These are phyloP conservation scores for Nakataea oryzae DNA, from an alignment of 2,329 filamentous ascomycete genomes.

Conservation along the genomic window DNA sequence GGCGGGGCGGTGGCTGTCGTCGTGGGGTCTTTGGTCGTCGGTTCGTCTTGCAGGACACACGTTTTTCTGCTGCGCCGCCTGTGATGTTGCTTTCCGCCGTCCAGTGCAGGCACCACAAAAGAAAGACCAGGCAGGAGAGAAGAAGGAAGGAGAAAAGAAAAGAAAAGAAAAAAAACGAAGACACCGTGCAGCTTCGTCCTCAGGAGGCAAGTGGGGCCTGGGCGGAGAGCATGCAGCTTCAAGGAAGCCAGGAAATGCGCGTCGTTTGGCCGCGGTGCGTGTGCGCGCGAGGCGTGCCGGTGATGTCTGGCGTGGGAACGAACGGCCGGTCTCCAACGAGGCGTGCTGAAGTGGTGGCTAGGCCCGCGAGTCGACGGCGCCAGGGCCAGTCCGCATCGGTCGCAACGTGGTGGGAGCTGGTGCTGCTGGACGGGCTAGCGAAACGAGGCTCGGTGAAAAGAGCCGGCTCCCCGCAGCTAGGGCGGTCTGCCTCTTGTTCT, in stretches of 20 bases:
- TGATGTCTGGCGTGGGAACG: not conserved
- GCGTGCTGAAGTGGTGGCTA: not conserved
- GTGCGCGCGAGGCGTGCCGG: not conserved
- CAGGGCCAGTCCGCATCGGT: not conserved
- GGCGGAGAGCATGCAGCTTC: not conserved
- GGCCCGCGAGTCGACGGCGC: not conserved
- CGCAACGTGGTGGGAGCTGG: not conserved
- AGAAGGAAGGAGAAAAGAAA: not conserved
- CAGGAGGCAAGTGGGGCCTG: not conserved
- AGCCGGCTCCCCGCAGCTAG: not conserved
- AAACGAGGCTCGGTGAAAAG: not conserved
- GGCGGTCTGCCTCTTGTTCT: too few species aligned
- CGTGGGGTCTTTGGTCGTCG: not conserved
- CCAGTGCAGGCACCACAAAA: not conserved
- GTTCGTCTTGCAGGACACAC: too few species aligned
- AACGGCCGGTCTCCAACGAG: not conserved
- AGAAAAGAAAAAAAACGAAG: not conserved
- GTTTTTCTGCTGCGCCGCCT: too few species aligned
- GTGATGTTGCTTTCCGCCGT: not conserved
- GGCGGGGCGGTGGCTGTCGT: not conserved
- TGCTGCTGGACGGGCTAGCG: not conserved
- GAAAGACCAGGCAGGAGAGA: not conserved
- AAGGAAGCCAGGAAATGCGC: not conserved
- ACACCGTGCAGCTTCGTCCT: not conserved
- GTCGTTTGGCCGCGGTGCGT: not conserved